These are phyloP conservation scores for Ceratobasidium sp. DNA, from an alignment of 1,284 basidiomycete species.

Conservation along the genomic window DNA sequence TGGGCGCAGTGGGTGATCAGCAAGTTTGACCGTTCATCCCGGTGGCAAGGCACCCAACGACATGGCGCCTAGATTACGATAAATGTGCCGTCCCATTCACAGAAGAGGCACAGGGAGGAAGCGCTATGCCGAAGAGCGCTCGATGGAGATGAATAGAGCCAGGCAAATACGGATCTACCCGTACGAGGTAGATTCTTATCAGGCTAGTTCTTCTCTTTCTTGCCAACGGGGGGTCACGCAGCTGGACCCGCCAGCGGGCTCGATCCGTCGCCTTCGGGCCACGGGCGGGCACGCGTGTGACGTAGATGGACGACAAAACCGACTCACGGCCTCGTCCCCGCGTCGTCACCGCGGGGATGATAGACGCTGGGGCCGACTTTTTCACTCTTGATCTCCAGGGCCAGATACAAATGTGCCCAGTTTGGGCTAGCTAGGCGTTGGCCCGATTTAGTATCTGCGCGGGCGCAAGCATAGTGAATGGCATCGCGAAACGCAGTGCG, in stretches of 20 bases:
- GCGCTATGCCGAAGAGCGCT: background rate
- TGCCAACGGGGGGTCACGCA: background rate
- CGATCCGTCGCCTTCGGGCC: background rate
- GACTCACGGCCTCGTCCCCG: background rate
- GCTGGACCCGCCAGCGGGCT: constrained; percentile 9
- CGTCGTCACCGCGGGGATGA: background rate
- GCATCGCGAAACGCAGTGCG: background rate
- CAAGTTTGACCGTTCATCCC: background rate
- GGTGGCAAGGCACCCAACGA: background rate
- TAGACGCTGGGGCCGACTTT: constrained; percentile 1
- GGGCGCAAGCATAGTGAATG: no score
- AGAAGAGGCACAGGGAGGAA: background rate
- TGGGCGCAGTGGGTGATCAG: background rate
- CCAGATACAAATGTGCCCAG: background rate
- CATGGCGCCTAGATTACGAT: constrained; percentile 25
- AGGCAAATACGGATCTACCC: background rate
- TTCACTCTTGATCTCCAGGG: constrained; percentile 4
- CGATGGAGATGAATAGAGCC: background rate
- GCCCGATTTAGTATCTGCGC: background rate
- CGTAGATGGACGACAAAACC: background rate
- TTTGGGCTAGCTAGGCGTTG: background rate
- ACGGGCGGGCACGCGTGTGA: background rate
- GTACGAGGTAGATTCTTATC: constrained; percentile 24
- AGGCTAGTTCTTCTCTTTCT: background rate
- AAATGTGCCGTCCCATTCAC: background rate